phyloP scores from a whole-genome alignment of 2,329 filamentous ascomycete species.

The Microthyrium microscopicum region DNA sequence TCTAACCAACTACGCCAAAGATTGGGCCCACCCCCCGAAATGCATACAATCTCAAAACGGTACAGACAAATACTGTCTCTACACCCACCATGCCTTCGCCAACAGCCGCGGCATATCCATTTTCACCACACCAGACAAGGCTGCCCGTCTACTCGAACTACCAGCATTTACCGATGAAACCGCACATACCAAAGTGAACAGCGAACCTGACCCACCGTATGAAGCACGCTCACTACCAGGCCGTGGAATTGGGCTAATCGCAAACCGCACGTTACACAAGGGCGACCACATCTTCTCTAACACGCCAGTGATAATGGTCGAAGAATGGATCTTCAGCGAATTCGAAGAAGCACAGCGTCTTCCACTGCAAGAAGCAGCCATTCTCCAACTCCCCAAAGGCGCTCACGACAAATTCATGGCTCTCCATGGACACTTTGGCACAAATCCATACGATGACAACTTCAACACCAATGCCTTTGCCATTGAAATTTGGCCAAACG shows the following conservation, averaged over 20 bases:
- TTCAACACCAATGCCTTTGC: slow-evolving; percentile 9
- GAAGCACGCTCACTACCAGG: slow-evolving; percentile 4
- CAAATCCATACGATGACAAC: slow-evolving; percentile 4
- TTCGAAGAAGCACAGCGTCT: slow-evolving; percentile 1
- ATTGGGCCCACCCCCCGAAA: slow-evolving; percentile 5
- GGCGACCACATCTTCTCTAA: slow-evolving; percentile 7
- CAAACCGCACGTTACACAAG: slow-evolving; percentile 4
- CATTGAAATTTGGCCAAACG: slow-evolving; percentile 3
- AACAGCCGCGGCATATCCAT: slow-evolving; percentile 8
- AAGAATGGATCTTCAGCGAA: slow-evolving; percentile 1
- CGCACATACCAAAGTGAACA: slow-evolving; percentile 1
- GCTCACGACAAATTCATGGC: slow-evolving; percentile 5
- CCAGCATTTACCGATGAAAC: slow-evolving; percentile 6
- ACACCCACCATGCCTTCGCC: slow-evolving; percentile 6
- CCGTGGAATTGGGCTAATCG: slow-evolving; percentile 7
- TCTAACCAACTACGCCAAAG: too few relatives aligned
- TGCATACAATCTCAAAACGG: slow-evolving; percentile 5
- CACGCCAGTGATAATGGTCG: slow-evolving; percentile 6
- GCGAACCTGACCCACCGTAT: slow-evolving; percentile 4
- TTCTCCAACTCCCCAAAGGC: slow-evolving; percentile 3
- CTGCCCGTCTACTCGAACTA: neutral
- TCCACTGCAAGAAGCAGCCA: neutral
- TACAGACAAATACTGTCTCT: slow-evolving; percentile 7
- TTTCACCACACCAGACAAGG: slow-evolving; percentile 5
- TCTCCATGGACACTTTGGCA: slow-evolving; percentile 8